phyloP scores from a whole-genome alignment of 2,329 filamentous ascomycete species.

The Diaporthe sp. region DNA sequence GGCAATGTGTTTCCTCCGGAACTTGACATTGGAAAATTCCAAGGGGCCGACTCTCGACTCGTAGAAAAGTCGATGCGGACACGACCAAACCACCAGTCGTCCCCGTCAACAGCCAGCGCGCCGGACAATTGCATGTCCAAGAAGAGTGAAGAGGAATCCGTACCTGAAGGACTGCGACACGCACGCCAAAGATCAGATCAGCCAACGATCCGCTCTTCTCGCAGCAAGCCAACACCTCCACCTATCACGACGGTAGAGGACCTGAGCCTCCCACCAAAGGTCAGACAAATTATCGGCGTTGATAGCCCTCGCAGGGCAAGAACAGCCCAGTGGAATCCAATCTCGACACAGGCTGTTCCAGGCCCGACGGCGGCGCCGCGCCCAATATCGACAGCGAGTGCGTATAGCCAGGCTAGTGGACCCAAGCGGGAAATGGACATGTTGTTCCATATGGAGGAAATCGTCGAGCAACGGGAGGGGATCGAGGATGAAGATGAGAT shows the following conservation, averaged over 20 bases:
- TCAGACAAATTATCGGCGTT: conserved; percentile 12
- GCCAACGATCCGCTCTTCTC: neutral
- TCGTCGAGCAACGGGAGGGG: neutral
- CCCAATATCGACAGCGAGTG: neutral
- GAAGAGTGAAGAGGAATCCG: neutral
- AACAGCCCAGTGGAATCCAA: neutral
- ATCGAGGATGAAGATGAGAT: conserved; percentile 7
- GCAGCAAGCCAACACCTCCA: neutral
- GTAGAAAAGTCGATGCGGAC: neutral
- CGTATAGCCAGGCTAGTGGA: conserved; percentile 3
- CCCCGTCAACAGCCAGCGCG: neutral
- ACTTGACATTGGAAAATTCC: neutral
- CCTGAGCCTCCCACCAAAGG: neutral
- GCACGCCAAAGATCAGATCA: neutral
- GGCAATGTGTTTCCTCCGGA: conserved; percentile 10
- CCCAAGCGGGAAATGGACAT: neutral
- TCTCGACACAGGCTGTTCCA: conserved; percentile 2
- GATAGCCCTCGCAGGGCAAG: neutral
- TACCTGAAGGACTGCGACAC: neutral
- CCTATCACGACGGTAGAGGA: conserved; percentile 2
- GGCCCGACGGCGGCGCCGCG: neutral
- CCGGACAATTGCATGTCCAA: neutral
- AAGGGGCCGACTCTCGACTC: conserved; percentile 6
- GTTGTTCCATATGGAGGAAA: conserved; percentile 11
- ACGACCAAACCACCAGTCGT: neutral